Conservation (phyloP, 805 yeast genomes). For the Ogataea neopini region DNA sequence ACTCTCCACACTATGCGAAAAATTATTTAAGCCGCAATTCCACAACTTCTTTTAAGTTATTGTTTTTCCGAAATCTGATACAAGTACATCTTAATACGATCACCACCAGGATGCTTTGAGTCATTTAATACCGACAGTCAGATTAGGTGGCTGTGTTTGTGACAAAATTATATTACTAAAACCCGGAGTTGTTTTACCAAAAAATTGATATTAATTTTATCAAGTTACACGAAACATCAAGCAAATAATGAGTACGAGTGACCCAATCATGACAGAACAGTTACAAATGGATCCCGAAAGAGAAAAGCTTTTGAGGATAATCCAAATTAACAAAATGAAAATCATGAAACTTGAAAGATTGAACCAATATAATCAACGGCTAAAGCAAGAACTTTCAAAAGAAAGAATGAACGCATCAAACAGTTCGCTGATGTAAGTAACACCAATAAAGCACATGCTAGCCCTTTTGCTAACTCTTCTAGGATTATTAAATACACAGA, state of each 20-base stretch:
- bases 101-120: neutral
- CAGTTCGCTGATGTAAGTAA: conserved; percentile 46
- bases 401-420: conserved; percentile 67
- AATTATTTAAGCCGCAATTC: conserved; percentile 3
- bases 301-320: conserved; percentile 26
- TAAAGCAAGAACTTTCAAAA: conserved; percentile 50
- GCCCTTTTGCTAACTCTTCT: neutral
- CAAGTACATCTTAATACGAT: conserved; percentile 9
- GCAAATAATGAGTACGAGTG: conserved; percentile 9
- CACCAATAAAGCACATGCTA: too few species aligned
- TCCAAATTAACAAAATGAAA: conserved; percentile 45
- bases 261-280: neutral
- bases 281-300: conserved; percentile 22
- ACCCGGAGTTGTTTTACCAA: neutral
- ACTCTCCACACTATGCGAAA: neutral
- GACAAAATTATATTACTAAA: neutral
- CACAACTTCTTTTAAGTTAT: conserved; percentile 4
- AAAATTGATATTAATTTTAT: neutral
- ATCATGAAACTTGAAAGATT: conserved; percentile 61
- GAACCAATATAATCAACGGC: conserved; percentile 53
- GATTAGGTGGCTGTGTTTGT: neutral
- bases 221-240: too few species aligned
- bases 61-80: conserved; percentile 15
- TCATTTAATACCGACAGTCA: neutral
- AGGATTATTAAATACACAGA: conserved; percentile 45